phyloP scores from a whole-genome alignment of 164 flowering plant genomes.

The Magnolia kwangsiensis region DNA sequence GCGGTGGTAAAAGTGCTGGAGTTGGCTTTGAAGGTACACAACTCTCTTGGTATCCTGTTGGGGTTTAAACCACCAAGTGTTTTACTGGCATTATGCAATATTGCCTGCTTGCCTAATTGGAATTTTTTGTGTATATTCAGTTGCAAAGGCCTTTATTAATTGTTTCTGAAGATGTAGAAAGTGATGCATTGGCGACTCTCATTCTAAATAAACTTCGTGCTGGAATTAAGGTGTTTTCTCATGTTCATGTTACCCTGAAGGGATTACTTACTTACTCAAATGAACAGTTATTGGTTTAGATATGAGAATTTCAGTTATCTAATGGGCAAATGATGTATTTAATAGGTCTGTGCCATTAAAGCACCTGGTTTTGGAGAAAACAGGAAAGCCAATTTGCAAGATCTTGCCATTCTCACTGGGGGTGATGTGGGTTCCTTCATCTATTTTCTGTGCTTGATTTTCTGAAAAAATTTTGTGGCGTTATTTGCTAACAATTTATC shows the following conservation, averaged over 20 bases:
- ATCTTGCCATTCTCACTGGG: conserved; percentile 82
- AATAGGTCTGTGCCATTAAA: conserved; percentile 86
- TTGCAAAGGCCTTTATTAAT: conserved; percentile 82
- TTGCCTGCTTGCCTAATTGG: background rate
- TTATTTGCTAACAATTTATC: background rate
- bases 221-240: conserved; percentile 72
- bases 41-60: conserved; percentile 26
- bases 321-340: background rate
- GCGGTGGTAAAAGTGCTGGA: conserved; percentile 82
- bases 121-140: conserved; percentile 32
- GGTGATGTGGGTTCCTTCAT: conserved; percentile 40
- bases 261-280: background rate
- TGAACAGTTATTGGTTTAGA: background rate
- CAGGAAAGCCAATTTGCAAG: conserved; percentile 75
- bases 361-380: conserved; percentile 98
- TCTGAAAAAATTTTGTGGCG: background rate
- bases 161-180: conserved; percentile 91
- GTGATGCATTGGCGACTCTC: conserved; percentile 89
- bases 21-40: conserved; percentile 79
- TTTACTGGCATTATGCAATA: background rate
- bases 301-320: background rate
- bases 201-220: conserved; percentile 90
- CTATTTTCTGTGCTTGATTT: background rate
- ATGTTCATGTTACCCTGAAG: background rate
- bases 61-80: too few species aligned